Evolutionary conservation across 345 rosid species (phyloP).

Genomic region (Raphanus sativus): DNA sequence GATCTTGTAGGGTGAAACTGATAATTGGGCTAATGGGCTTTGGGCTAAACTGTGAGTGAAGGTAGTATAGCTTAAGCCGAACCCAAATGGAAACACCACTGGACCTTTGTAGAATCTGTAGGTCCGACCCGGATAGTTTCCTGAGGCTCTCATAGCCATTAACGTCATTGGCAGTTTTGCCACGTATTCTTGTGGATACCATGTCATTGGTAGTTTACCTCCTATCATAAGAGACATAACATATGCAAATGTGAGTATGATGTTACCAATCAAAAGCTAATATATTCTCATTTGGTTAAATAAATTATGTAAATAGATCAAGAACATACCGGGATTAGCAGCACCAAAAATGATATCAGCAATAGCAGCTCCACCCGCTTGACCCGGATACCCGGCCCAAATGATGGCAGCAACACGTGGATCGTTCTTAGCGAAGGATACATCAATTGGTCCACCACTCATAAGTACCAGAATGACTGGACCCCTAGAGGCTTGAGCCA

Average conservation of each 20-base stretch:
- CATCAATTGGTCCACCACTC: slow-evolving; percentile 85
- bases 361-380: slow-evolving; percentile 88
- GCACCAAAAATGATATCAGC: slow-evolving; percentile 78
- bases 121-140: slow-evolving; percentile 84
- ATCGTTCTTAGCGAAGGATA: slow-evolving; percentile 73
- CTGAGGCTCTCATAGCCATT: slow-evolving; percentile 71
- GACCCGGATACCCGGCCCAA: slow-evolving; percentile 99
- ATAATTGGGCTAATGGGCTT: slow-evolving; percentile 49
- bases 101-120: slow-evolving; percentile 93
- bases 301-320: background rate
- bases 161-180: slow-evolving; percentile 78
- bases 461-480: slow-evolving; percentile 71
- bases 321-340: slow-evolving; percentile 62
- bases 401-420: slow-evolving; percentile 71
- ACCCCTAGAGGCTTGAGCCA: slow-evolving; percentile 69
- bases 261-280: background rate
- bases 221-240: slow-evolving; percentile 42
- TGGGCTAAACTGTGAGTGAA: slow-evolving; percentile 47
- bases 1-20: slow-evolving; percentile 43
- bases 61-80: slow-evolving; percentile 68
- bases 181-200: slow-evolving; percentile 82
- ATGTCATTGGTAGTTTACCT: slow-evolving; percentile 91
- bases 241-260: background rate
- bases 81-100: slow-evolving; percentile 78
- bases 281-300: background rate